Conservation (phyloP, 2,329 filamentous ascomycete species). For the Fusarium sp. region DNA sequence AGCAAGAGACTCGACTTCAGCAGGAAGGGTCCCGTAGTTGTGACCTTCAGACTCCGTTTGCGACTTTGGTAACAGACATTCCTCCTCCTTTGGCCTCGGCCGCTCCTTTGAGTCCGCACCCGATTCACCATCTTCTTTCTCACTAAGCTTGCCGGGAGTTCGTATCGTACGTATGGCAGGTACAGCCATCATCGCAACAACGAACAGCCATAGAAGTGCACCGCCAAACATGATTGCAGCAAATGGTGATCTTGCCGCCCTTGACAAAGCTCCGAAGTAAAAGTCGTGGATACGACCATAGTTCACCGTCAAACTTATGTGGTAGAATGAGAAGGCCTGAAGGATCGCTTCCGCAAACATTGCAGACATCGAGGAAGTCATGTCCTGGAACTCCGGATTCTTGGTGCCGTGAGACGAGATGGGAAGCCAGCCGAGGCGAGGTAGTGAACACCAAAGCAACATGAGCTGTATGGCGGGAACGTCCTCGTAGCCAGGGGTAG, state of each 20-base stretch:
- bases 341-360: slow-evolving; percentile 3
- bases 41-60: accelerated
- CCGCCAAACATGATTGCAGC: slow-evolving; percentile 14
- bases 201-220: slow-evolving; percentile 11
- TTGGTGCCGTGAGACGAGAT: background rate
- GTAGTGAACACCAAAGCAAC: slow-evolving; percentile 18
- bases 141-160: background rate
- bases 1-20: background rate
- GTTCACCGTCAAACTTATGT: background rate
- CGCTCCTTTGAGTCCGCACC: accelerated
- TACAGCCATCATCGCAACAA: background rate
- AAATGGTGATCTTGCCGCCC: background rate
- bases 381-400: background rate
- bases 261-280: background rate
- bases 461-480: background rate
- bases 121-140: accelerated
- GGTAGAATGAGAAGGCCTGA: background rate
- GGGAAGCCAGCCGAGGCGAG: slow-evolving; percentile 5
- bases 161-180: background rate
- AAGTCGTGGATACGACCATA: slow-evolving; percentile 6
- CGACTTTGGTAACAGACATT: background rate
- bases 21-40: background rate
- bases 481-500: background rate
- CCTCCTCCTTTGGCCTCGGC: background rate
- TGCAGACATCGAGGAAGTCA: background rate